Conservation (phyloP, 305 asterid genomes). For the Euphrasia arctica region DNA sequence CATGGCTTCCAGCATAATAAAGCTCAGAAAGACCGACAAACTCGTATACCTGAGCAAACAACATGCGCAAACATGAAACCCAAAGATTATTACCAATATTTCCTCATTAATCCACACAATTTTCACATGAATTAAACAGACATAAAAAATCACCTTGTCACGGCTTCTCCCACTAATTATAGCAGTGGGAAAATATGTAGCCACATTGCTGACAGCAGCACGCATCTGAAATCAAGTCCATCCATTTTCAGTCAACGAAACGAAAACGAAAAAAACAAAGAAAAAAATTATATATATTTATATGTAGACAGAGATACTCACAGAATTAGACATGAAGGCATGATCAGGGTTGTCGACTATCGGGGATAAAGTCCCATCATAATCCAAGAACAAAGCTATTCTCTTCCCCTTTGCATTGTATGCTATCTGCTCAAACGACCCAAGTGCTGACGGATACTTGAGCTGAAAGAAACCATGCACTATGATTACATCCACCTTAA, state of each 20-base stretch:
- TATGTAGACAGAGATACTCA: slow-evolving; percentile 35
- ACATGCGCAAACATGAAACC: slow-evolving; percentile 9
- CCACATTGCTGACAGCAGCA: slow-evolving; percentile 66
- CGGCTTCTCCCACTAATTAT: slow-evolving; percentile 97
- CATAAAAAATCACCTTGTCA: slow-evolving; percentile 59
- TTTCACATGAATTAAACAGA: slow-evolving; percentile 23
- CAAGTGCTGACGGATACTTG: slow-evolving; percentile 84
- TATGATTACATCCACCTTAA: slow-evolving; percentile 20
- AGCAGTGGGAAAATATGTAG: slow-evolving; percentile 81
- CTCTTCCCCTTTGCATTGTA: slow-evolving; percentile 65
- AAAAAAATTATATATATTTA: not conserved
- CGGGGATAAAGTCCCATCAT: slow-evolving; percentile 92
- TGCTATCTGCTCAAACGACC: slow-evolving; percentile 68
- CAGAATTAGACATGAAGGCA: slow-evolving; percentile 80
- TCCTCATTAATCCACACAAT: not conserved
- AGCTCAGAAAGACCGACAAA: slow-evolving; percentile 85
- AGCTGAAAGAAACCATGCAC: slow-evolving; percentile 46
- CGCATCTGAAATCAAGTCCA: slow-evolving; percentile 68
- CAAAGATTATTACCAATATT: not conserved
- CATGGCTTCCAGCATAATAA: slow-evolving; percentile 95
- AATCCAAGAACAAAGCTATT: slow-evolving; percentile 79
- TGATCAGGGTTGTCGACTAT: slow-evolving; percentile 88
- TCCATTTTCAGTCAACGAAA: slow-evolving; percentile 35
- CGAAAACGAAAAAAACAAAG: too few species aligned
- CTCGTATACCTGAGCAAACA: slow-evolving; percentile 60